Percentiles rank a stretch among this genome's conserved stretches.
Evolutionary conservation across 129 eudicot genomes (phyloP).

Genomic region (Flaveria bidentis): DNA sequence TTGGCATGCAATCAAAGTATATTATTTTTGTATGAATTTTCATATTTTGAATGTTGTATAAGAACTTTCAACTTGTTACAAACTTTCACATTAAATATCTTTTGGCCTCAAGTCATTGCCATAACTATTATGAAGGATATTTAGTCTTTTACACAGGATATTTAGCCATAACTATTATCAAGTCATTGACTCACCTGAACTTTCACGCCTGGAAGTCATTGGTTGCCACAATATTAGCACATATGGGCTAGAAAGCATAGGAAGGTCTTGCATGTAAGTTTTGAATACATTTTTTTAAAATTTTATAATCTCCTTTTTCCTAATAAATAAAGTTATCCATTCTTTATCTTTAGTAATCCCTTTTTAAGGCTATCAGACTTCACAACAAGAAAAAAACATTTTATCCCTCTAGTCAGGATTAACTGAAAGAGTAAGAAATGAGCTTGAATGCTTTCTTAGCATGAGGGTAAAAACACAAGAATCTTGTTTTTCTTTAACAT

Average conservation of each 20-base stretch:
- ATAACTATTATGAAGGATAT: not conserved
- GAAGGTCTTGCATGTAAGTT: slow-evolving; percentile 71
- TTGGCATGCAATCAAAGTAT: not conserved
- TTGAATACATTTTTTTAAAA: not conserved
- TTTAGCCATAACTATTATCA: too few species aligned
- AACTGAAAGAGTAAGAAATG: too few species aligned
- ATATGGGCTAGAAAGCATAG: slow-evolving; percentile 67
- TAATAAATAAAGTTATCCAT: not conserved
- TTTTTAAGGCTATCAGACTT: not conserved
- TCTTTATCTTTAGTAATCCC: not conserved
- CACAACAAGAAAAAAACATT: not conserved
- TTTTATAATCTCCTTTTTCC: not conserved
- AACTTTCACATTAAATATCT: not conserved
- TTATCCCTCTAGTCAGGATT: not conserved
- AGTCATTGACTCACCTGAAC: too few species aligned
- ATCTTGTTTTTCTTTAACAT: too few species aligned
- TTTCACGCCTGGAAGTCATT: slow-evolving; percentile 73
- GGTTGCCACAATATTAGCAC: slow-evolving; percentile 90
- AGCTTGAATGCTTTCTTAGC: too few species aligned
- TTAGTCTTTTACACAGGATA: not conserved
- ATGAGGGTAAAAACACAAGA: too few species aligned
- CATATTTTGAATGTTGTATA: too few species aligned
- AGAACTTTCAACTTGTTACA: not conserved
- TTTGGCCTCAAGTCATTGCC: slow-evolving; percentile 1
- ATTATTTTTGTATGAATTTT: not conserved